phyloP scores from a whole-genome alignment of 352 stramenopile species.

The Pseudoperonospora humuli region DNA sequence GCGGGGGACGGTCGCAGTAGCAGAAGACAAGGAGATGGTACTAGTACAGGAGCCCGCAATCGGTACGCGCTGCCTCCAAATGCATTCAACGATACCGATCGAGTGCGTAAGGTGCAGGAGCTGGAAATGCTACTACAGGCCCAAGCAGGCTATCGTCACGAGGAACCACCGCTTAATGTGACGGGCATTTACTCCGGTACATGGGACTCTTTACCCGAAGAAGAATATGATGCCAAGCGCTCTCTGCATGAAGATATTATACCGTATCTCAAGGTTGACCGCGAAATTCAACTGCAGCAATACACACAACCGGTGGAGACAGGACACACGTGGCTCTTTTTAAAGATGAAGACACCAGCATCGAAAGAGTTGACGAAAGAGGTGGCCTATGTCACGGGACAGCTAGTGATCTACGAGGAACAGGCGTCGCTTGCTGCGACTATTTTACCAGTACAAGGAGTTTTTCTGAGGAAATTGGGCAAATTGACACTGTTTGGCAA shows the following conservation, averaged over 20 bases:
- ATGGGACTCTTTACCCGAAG: slow-evolving; percentile 47
- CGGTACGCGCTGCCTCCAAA: slow-evolving; percentile 38
- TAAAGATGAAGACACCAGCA: slow-evolving; percentile 72
- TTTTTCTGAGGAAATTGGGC: slow-evolving; percentile 64
- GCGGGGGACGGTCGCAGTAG: slow-evolving; percentile 28
- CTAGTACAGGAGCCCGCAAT: slow-evolving; percentile 12
- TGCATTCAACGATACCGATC: slow-evolving; percentile 58
- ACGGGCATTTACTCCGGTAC: slow-evolving; percentile 77
- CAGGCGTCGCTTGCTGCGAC: slow-evolving; percentile 67
- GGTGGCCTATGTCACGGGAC: slow-evolving; percentile 69
- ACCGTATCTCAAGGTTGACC: slow-evolving; percentile 66
- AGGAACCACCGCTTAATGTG: slow-evolving; percentile 44
- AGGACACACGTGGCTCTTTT: slow-evolving; percentile 68
- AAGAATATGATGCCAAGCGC: slow-evolving; percentile 55
- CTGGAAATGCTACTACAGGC: slow-evolving; percentile 41
- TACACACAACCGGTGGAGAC: slow-evolving; percentile 65
- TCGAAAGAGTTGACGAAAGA: slow-evolving; percentile 60
- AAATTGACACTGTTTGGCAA: slow-evolving; percentile 82
- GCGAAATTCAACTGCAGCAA: slow-evolving; percentile 68
- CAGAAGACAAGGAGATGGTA: slow-evolving; percentile 4
- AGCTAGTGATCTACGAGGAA: slow-evolving; percentile 81
- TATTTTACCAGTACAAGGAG: slow-evolving; percentile 74
- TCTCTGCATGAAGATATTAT: slow-evolving; percentile 60
- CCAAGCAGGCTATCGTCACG: slow-evolving; percentile 38
- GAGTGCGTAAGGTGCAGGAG: slow-evolving; percentile 36